Conservation (phyloP, 495 filamentous ascomycete species). For the Neurospora terricola region DNA sequence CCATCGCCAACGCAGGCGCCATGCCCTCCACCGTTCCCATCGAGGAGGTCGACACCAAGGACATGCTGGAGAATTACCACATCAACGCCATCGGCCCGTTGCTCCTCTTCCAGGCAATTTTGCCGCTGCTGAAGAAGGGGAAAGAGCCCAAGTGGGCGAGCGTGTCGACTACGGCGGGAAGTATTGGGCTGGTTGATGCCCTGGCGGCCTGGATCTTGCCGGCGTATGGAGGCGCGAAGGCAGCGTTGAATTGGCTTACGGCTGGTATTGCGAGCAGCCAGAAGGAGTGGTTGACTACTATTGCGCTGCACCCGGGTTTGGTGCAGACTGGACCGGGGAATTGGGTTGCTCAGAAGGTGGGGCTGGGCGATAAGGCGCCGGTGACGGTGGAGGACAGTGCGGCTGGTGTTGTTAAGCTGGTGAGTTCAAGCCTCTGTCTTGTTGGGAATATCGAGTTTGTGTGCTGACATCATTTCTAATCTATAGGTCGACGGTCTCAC, state of each 20-base stretch:
- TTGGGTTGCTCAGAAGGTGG: not conserved
- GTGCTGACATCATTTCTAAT: not conserved
- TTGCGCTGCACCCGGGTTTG: not conserved
- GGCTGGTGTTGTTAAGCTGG: not conserved
- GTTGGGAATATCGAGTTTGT: not conserved
- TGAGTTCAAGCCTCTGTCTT: not conserved
- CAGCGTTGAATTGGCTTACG: slow-evolving; percentile 15
- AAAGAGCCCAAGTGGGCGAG: slow-evolving; percentile 8
- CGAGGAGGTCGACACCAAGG: slow-evolving; percentile 7
- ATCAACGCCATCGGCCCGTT: slow-evolving; percentile 14
- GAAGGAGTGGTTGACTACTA: not conserved
- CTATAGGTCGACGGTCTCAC: not conserved
- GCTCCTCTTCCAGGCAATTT: slow-evolving; percentile 9
- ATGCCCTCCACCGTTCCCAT: slow-evolving; percentile 2
- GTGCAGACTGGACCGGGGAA: not conserved
- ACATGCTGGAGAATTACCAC: slow-evolving; percentile 1
- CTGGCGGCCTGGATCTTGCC: slow-evolving; percentile 6
- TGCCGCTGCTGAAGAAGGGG: slow-evolving; percentile 10
- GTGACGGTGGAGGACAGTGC: not conserved
- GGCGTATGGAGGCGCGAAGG: slow-evolving; percentile 13
- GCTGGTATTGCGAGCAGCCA: not conserved
- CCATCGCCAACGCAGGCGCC: slow-evolving; percentile 17
- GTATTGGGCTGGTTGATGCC: slow-evolving; percentile 7
- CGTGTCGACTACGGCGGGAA: slow-evolving; percentile 8
- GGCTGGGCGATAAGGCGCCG: not conserved